Evolutionary conservation across 1,139 yeast species (phyloP), one percentile per base, ranked within the genome.

Genomic region (Hansenula sp.): DNA sequence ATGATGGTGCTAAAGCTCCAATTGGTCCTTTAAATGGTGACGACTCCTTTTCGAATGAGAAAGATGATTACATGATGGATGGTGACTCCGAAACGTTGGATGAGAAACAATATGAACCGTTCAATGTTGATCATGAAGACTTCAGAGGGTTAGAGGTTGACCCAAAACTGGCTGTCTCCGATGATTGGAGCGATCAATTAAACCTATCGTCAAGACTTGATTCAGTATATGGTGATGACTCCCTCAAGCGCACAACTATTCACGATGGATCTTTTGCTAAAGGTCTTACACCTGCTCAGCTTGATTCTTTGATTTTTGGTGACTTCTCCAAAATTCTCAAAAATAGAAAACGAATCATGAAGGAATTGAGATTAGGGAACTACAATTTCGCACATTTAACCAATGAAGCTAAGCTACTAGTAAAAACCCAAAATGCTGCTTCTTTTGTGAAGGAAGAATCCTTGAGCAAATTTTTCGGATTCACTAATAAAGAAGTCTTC

Each of bases 41-140:
- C 35, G 50, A 59, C 41, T 40, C 55, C 19, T 47, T 61, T 58
- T 38, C 74, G 24, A 53, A 49, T 2, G 47, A 48, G 4, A 51
- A 62, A 13, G 65, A 64, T 33, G 55, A 63, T 13, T 62, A 67
- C 40, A 36, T 44, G 9, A 54, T 74, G 54, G 57, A 43, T 15
- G 72, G 70, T 12, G 67, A 53, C 27, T 47, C 53, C 29, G 65
- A 59, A 12, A 53, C 81, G 15, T 71, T 81, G 9, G 71, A 76
- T 41, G 86, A 81, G 51, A 83, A 80, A 55, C 84, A 80, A 1
- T 84, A 77, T 54, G 94, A 85, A 61, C 93, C 93, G 0, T 51
- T 53, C 17, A 70, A 71, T 43, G 63, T 73, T 15, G 65, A 64
- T 24, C 74, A 67, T 30, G 56, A 66, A 3, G 78, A 81, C 67